phyloP scores from a whole-genome alignment of 2,329 filamentous ascomycete genomes.

The Fusarium dlaminii region DNA sequence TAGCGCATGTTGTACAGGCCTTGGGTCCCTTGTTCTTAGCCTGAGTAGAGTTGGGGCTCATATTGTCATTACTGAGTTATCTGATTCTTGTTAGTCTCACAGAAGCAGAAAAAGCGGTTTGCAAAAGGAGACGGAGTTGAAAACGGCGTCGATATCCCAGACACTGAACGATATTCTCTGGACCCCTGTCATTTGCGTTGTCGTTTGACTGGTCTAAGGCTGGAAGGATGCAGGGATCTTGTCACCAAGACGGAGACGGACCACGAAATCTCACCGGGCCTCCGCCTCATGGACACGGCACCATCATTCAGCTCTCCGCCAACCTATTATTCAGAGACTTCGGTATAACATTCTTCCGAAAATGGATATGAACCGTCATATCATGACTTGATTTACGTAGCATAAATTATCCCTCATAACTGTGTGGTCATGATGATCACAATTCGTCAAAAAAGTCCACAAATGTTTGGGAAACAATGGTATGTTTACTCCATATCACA shows the following conservation, averaged over 20 bases:
- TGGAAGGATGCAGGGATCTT: slow-evolving; percentile 24
- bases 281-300: slow-evolving; percentile 38
- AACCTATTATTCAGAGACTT: neutral
- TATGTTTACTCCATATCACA: slow-evolving; percentile 14
- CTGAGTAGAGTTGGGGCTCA: slow-evolving; percentile 35
- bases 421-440: neutral
- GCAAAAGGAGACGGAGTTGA: slow-evolving; percentile 34
- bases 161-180: slow-evolving; percentile 7
- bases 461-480: neutral
- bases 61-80: slow-evolving; percentile 31
- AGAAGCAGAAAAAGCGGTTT: slow-evolving; percentile 23
- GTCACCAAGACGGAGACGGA: slow-evolving; percentile 40
- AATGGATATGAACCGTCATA: neutral
- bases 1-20: slow-evolving; percentile 61
- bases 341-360: slow-evolving; percentile 19
- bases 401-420: neutral
- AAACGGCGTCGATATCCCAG: slow-evolving; percentile 28
- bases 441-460: neutral
- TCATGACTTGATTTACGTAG: neutral
- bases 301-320: neutral
- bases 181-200: slow-evolving; percentile 25
- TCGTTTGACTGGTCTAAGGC: slow-evolving; percentile 31
- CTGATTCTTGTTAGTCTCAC: slow-evolving; percentile 5
- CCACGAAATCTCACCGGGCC: slow-evolving; percentile 42
- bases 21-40: slow-evolving; percentile 55